These are phyloP conservation scores for Senna tora DNA, from an alignment of 306 rosid genomes.

Conservation along the genomic window DNA sequence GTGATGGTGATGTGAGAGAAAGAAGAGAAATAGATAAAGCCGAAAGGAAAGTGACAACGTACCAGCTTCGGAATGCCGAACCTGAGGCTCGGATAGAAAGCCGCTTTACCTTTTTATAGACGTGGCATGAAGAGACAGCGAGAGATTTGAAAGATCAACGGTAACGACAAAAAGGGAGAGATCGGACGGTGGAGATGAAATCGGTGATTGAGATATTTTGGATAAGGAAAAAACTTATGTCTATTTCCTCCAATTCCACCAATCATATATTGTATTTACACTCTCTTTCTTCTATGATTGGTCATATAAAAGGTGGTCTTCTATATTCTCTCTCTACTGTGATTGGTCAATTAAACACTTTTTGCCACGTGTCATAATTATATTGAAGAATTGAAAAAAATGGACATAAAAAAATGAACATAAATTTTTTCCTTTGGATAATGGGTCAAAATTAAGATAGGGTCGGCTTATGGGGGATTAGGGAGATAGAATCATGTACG, in stretches of 20 bases:
- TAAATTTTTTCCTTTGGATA: too few species aligned
- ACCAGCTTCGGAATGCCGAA: conserved; percentile 35
- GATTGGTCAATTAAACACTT: too few species aligned
- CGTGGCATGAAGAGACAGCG: conserved; percentile 23
- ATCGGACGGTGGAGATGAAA: conserved; percentile 30
- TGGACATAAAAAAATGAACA: too few species aligned
- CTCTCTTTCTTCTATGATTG: too few species aligned
- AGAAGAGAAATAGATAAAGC: conserved; percentile 11
- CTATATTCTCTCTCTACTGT: too few species aligned
- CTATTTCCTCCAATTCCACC: too few species aligned
- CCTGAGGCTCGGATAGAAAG: conserved; percentile 32
- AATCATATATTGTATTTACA: too few species aligned
- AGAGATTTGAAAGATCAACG: conserved; percentile 3
- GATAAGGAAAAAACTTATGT: too few species aligned
- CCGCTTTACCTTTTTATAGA: not conserved
- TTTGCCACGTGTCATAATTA: too few species aligned
- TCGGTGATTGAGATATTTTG: conserved; percentile 34
- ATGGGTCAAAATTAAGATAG: conserved; percentile 30
- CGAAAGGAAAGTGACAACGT: conserved; percentile 19
- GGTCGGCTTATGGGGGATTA: not conserved
- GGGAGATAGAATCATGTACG: not conserved
- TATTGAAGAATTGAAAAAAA: too few species aligned
- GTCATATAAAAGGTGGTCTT: too few species aligned
- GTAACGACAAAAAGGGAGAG: not conserved
- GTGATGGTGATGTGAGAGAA: not conserved